Evolutionary conservation across 306 rosid species (phyloP).

Genomic region (Canavalia ensiformis): DNA sequence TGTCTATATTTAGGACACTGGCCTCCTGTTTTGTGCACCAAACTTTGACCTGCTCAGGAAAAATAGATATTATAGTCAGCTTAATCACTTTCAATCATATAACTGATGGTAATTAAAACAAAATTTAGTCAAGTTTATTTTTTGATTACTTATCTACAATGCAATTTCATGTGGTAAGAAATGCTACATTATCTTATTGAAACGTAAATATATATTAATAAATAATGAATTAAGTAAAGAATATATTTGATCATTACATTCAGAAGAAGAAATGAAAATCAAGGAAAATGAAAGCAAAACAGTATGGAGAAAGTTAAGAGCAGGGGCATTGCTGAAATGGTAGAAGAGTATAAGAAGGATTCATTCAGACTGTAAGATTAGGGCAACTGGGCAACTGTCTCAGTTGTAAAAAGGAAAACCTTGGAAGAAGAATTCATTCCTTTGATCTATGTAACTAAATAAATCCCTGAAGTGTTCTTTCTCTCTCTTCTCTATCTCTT

Average conservation of each 20-base stretch:
- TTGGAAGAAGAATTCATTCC: not conserved
- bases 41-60: slow-evolving; percentile 82
- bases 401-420: not conserved
- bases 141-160: slow-evolving; percentile 18
- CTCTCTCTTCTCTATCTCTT: not conserved
- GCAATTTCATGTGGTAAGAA: slow-evolving; percentile 12
- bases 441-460: slow-evolving; percentile 9
- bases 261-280: not conserved
- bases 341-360: not conserved
- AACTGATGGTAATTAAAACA: not conserved
- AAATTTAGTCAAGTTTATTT: slow-evolving; percentile 1
- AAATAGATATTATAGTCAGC: slow-evolving; percentile 34
- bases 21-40: slow-evolving; percentile 97
- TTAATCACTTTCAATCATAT: slow-evolving; percentile 32
- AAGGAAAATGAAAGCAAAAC: slow-evolving; percentile 27
- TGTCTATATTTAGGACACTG: slow-evolving; percentile 90
- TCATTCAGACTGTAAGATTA: slow-evolving; percentile 18
- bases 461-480: not conserved
- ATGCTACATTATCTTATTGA: slow-evolving; percentile 2
- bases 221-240: not conserved
- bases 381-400: not conserved
- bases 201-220: not conserved
- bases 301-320: not conserved
- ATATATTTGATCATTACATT: not conserved
- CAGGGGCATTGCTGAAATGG: slow-evolving; percentile 1